A percentile compares a stretch with the other conserved stretches of the same genome.
Evolutionary conservation across 768 basidiomycete genomes (phyloP).

Genomic region (Goffeauzyma gilvescens): DNA sequence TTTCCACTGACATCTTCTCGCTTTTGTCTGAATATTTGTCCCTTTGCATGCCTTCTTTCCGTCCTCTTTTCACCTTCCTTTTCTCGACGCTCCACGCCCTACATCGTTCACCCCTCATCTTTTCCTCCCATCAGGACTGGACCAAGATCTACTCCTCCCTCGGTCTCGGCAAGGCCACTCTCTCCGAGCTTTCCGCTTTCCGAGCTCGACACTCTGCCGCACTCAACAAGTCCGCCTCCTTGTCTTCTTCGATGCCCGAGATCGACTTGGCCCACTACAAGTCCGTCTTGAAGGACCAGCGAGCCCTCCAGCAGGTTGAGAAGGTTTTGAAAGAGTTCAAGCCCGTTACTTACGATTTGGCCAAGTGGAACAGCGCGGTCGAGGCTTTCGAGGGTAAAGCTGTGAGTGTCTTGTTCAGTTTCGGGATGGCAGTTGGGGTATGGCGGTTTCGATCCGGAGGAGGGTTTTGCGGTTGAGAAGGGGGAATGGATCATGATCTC

Average conservation of each 20-base stretch:
- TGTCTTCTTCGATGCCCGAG: conserved; percentile 41
- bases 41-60: too few species aligned
- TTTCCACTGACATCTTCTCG: too few species aligned
- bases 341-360: conserved; percentile 82
- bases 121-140: conserved; percentile 25
- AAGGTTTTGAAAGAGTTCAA: conserved; percentile 74
- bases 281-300: conserved; percentile 74
- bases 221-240: conserved; percentile 23
- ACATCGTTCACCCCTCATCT: too few species aligned
- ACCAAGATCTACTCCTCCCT: conserved; percentile 31
- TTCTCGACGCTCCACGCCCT: background rate
- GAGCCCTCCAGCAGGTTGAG: conserved; percentile 79
- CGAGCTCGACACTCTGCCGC: conserved; percentile 87
- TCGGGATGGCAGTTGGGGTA: too few species aligned
- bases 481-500: too few species aligned
- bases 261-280: conserved; percentile 87
- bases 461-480: too few species aligned
- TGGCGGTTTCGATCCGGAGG: too few species aligned
- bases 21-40: too few species aligned
- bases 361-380: conserved; percentile 76
- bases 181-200: conserved; percentile 78
- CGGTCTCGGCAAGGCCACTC: conserved; percentile 41
- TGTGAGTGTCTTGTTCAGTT: too few species aligned
- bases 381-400: conserved; percentile 93
- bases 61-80: background rate